Evolutionary conservation across 169 alveolate genomes (phyloP), one percentile per base, ranked within the genome.

Genomic region (Plasmodium knowlesi): DNA sequence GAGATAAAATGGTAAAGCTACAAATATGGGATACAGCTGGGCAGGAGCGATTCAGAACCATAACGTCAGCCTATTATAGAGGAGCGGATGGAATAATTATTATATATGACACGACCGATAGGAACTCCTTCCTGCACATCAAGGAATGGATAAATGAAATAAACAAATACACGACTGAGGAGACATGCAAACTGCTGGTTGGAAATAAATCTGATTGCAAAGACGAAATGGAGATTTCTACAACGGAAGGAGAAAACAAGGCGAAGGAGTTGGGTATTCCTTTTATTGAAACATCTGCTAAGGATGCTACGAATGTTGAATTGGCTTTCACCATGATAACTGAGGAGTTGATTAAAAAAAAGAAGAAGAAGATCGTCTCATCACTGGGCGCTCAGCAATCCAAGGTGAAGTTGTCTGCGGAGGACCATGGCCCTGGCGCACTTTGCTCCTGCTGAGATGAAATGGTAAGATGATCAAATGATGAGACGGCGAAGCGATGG

Each of bases 11-110:
- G 39, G 98, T 98, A 54, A 99, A 98, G 81, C 96, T 99, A 74
- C 98, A 99, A 96, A 98, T 99, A 96, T 98, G 99, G 99, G 99
- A 98, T 90, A 98, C 99, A 14, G 99, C 99, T 2, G 99, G 99
- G 28, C 99, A 98, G 94, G 99, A 98, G 94, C 95, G 99, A 37
- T 99, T 99, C 85, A 82, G 99, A 41, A 98, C 99, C 71, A 98
- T 99, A 30, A 98, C 99, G 1, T 97, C 98, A 70, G 98, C 99
- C 46, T 99, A 99, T 96, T 99, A 99, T 96, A 97, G 99, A 88
- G 99, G 99, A 53, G 99, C 99, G 4, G 99, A 98, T 84, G 99
- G 99, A 41, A 98, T 98, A 8, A 98, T 98, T 14, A 82, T 99
- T 12, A 99, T 97, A 28, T 99, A 98, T 93, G 99, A 98, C 96